Conservation (phyloP, 192 early-diverging fungal genomes). For the Gryganskiella cystojenkinii region DNA sequence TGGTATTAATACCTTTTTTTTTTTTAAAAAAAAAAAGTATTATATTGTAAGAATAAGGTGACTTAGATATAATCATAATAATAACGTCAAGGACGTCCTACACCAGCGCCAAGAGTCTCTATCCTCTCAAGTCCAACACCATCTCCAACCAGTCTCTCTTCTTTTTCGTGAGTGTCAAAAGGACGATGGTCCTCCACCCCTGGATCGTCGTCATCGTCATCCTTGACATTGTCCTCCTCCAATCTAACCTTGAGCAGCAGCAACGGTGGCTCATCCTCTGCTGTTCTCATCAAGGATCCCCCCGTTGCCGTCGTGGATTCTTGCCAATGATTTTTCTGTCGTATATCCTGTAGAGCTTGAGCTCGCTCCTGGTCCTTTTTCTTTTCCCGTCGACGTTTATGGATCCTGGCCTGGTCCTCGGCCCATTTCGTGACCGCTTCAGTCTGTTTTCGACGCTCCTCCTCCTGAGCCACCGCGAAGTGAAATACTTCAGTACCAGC, state of each 20-base stretch:
- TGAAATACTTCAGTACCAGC: not conserved
- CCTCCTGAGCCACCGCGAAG: not conserved
- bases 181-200: too few species aligned
- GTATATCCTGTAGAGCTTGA: not conserved
- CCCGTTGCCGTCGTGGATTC: not conserved
- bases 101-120: conserved; percentile 6
- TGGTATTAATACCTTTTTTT: too few species aligned
- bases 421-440: conserved; percentile 17
- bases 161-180: too few species aligned
- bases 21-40: too few species aligned
- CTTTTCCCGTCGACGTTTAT: conserved; percentile 15
- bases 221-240: not conserved
- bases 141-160: too few species aligned
- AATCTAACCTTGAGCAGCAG: not conserved
- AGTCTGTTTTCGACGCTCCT: not conserved
- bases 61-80: too few species aligned
- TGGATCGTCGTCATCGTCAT: too few species aligned
- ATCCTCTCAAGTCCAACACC: not conserved
- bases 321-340: not conserved
- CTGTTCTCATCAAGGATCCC: not conserved
- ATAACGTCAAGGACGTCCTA: not conserved
- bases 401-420: conserved; percentile 25
- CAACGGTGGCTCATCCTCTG: not conserved
- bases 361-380: not conserved
- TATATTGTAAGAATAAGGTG: too few species aligned